These are phyloP conservation scores for Elsinoe fawcettii DNA, from an alignment of 2,329 filamentous ascomycete species.

Conservation along the genomic window DNA sequence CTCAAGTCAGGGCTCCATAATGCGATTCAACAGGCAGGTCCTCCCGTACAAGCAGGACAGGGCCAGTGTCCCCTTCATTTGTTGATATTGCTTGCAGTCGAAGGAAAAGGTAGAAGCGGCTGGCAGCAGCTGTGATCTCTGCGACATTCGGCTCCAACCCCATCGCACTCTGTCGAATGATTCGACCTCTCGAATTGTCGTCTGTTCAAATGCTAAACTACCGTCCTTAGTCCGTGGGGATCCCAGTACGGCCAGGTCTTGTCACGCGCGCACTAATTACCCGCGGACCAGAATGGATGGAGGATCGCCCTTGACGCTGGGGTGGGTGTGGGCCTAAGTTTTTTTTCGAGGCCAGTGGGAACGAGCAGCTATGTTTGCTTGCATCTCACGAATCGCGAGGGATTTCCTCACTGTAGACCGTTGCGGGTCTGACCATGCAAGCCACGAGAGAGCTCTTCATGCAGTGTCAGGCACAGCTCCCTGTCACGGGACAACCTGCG, in stretches of 20 bases:
- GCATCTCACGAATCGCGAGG: constrained; percentile 4
- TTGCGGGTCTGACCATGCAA: constrained; percentile 1
- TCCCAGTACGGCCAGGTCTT: background rate
- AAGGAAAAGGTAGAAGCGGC: background rate
- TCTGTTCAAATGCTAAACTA: constrained; percentile 1
- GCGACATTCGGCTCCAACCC: background rate
- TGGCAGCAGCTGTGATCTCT: background rate
- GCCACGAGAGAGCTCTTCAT: constrained; percentile 11
- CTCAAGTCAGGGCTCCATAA: background rate
- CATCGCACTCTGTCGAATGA: background rate
- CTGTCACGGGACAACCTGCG: constrained; percentile 11
- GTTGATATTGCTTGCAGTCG: background rate
- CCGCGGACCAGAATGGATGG: background rate
- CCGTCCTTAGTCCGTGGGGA: background rate
- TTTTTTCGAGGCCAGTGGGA: background rate
- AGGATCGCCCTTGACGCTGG: constrained; percentile 9
- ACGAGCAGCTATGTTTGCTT: background rate
- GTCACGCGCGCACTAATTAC: constrained; percentile 11
- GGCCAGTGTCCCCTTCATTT: background rate
- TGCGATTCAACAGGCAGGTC: background rate
- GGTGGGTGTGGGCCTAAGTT: constrained; percentile 9
- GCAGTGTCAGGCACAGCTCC: constrained; percentile 7
- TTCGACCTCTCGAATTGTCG: background rate
- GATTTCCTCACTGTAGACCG: background rate
- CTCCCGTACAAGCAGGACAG: background rate